phyloP scores from a whole-genome alignment of 164 flowering plant genomes.

The Berberis vulgaris region DNA sequence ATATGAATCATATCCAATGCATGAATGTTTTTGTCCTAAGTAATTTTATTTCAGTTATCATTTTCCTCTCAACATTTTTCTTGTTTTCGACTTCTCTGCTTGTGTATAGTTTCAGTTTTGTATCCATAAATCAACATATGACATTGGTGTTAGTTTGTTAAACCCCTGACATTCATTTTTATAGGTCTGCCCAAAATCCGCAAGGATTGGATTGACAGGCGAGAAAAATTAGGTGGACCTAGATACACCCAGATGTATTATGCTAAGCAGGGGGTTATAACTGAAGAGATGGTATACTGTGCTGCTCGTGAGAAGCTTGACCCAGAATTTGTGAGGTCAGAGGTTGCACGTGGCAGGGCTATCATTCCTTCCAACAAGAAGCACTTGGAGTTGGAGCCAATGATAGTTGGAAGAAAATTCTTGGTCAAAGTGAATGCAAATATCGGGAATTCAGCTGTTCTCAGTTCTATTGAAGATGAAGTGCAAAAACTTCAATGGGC shows the following conservation, averaged over 20 bases:
- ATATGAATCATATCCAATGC: too few relatives aligned
- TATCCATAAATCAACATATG: too few relatives aligned
- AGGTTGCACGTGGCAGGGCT: slow-evolving; percentile 98
- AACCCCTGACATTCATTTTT: background rate
- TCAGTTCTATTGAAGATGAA: slow-evolving; percentile 98
- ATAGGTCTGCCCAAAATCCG: slow-evolving; percentile 89
- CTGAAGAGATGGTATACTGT: slow-evolving; percentile 94
- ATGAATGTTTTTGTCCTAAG: too few relatives aligned
- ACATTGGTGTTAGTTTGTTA: background rate
- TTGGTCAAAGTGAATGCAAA: slow-evolving; percentile 98
- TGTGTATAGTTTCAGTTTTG: too few relatives aligned
- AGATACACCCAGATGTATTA: slow-evolving; percentile 94
- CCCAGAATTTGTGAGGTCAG: slow-evolving; percentile 93
- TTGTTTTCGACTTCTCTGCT: too few relatives aligned
- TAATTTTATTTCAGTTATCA: too few relatives aligned
- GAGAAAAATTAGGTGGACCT: slow-evolving; percentile 69
- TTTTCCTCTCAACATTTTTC: too few relatives aligned
- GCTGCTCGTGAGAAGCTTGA: slow-evolving; percentile 95
- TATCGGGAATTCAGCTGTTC: slow-evolving; percentile 96
- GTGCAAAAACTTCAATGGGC: slow-evolving; percentile 99
- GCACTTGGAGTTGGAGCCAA: slow-evolving; percentile 94
- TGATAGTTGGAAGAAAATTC: slow-evolving; percentile 94
- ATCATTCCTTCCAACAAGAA: slow-evolving; percentile 98
- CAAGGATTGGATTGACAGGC: slow-evolving; percentile 75
- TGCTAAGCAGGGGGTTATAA: slow-evolving; percentile 91